Evolutionary conservation across 495 filamentous ascomycete genomes (phyloP).

Genomic region (Penicillium verhagenii): DNA sequence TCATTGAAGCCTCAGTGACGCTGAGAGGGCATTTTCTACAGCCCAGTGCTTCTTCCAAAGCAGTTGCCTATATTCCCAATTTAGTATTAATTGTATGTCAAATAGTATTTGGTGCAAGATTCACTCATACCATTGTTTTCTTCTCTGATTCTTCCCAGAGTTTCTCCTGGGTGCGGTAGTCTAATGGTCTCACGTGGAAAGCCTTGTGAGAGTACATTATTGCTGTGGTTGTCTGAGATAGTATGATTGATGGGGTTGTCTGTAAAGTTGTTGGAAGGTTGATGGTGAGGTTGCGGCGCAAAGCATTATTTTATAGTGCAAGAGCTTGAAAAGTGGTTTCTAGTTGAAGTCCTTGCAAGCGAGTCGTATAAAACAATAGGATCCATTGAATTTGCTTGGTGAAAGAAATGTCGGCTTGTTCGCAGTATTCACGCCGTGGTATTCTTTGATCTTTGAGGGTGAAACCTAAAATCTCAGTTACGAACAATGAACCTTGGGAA

Average conservation of each 20-base stretch:
- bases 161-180: background rate
- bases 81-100: background rate
- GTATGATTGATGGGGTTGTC: no score
- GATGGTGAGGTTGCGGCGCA: background rate
- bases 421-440: background rate
- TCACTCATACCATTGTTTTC: constrained; percentile 8
- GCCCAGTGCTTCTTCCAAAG: constrained; percentile 32
- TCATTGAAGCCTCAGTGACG: constrained; percentile 21
- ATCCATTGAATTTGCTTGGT: background rate
- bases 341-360: background rate
- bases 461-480: background rate
- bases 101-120: background rate
- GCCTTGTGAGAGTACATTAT: background rate
- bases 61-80: constrained; percentile 5
- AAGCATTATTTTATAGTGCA: background rate
- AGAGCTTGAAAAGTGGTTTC: background rate
- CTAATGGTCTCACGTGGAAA: no score
- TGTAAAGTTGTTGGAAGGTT: no score
- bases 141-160: constrained; percentile 1
- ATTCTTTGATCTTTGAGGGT: background rate
- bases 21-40: constrained; percentile 28
- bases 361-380: background rate
- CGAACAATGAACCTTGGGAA: no score
- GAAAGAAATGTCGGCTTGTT: background rate
- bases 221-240: background rate